Conservation (phyloP, 345 rosid species). For the Hirschfeldia incana region DNA sequence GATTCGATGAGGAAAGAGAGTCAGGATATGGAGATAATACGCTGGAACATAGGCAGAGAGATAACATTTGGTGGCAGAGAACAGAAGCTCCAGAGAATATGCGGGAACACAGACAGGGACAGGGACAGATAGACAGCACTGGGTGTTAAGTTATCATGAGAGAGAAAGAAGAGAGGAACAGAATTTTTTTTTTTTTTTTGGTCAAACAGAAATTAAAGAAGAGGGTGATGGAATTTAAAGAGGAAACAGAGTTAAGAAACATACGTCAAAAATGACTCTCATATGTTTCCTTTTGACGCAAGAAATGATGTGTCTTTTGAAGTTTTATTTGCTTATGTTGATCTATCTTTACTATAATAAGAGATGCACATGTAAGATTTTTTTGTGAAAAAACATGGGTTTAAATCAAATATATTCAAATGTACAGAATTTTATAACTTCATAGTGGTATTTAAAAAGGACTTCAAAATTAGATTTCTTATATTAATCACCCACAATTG, state of each 20-base stretch:
- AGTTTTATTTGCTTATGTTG: not conserved
- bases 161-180: no score
- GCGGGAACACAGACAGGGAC: not conserved
- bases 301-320: not conserved
- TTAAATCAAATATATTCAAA: no score
- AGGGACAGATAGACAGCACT: not conserved
- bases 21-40: not conserved
- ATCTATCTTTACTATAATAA: not conserved
- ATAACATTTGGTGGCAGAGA: not conserved
- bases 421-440: no score
- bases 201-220: no score
- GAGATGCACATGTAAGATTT: not conserved
- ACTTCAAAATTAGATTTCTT: no score
- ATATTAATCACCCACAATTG: no score
- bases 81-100: not conserved
- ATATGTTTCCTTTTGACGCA: not conserved
- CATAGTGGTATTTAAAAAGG: no score
- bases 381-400: no score
- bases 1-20: not conserved
- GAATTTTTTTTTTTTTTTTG: no score
- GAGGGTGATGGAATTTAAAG: not conserved
- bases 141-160: not conserved
- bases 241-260: not conserved
- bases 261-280: not conserved
- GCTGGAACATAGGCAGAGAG: not conserved